These are phyloP conservation scores for Lactarius indigo DNA, from an alignment of 768 basidiomycete genomes.

Conservation along the genomic window DNA sequence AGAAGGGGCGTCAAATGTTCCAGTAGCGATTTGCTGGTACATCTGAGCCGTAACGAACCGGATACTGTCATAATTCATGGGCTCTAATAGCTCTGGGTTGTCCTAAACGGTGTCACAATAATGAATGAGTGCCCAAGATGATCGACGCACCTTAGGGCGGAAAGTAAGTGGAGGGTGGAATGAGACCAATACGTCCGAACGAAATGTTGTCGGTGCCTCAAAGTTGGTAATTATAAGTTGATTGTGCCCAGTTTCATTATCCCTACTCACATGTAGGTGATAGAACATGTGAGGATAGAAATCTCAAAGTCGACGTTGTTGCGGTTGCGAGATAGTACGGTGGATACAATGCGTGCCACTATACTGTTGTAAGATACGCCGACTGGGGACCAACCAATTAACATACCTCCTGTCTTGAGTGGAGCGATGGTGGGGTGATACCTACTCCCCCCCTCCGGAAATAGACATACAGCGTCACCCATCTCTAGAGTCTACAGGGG, in stretches of 20 bases:
- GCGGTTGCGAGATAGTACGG: conserved; percentile 66
- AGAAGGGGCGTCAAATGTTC: conserved; percentile 80
- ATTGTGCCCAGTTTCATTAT: conserved; percentile 11
- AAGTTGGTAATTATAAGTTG: conserved; percentile 12
- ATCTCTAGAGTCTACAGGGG: conserved; percentile 59
- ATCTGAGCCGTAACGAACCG: conserved; percentile 58
- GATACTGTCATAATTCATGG: conserved; percentile 60
- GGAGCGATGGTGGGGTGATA: conserved; percentile 87
- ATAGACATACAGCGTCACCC: conserved; percentile 78
- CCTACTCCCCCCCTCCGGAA: conserved; percentile 83
- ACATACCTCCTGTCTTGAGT: conserved; percentile 77
- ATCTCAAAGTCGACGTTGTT: conserved; percentile 69
- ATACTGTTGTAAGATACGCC: neutral
- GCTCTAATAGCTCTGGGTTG: conserved; percentile 67
- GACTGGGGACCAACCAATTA: neutral
- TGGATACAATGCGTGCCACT: conserved; percentile 82
- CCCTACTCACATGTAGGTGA: conserved; percentile 70
- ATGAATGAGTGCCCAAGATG: neutral
- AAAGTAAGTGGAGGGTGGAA: conserved; percentile 71
- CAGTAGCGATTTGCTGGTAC: conserved; percentile 66
- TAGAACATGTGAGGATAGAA: conserved; percentile 69
- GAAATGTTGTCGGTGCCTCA: conserved; percentile 83
- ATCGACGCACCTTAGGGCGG: conserved; percentile 48
- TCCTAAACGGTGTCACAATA: conserved; percentile 38
- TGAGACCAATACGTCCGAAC: conserved; percentile 83